Conservation (phyloP, 2,329 filamentous ascomycete genomes). For the Penicillium sp. region DNA sequence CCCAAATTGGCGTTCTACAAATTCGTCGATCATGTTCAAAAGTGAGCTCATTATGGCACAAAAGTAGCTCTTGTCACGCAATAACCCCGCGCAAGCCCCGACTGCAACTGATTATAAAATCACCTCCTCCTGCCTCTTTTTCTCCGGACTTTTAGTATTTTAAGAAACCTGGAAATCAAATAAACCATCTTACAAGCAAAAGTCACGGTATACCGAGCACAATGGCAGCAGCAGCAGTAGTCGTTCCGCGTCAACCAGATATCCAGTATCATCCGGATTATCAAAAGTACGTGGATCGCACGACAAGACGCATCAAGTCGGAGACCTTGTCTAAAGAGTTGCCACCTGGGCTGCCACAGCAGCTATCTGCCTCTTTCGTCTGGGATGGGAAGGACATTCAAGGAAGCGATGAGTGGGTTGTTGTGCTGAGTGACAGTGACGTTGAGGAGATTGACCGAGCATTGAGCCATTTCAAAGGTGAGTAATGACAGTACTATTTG, state of each 20-base stretch:
- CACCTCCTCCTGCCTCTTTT: neutral
- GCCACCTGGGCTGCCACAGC: constrained; percentile 39
- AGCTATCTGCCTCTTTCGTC: constrained; percentile 41
- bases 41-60: neutral
- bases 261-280: constrained; percentile 27
- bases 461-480: constrained; percentile 41
- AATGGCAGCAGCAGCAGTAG: neutral
- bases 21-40: too few relatives aligned
- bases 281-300: constrained; percentile 24
- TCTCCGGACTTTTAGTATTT: neutral
- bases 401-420: constrained; percentile 39
- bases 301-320: constrained; percentile 18
- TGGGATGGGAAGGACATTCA: constrained; percentile 44
- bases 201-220: neutral
- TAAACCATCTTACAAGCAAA: neutral
- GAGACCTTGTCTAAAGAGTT: constrained; percentile 24
- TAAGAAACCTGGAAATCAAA: neutral
- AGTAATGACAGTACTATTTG: constrained; percentile 7
- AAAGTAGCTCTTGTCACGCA: constrained; percentile 6
- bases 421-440: constrained; percentile 33
- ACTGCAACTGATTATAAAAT: neutral
- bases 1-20: too few relatives aligned
- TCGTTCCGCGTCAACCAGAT: constrained; percentile 23
- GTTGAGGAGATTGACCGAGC: constrained; percentile 43
- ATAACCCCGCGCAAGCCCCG: neutral